Conservation (phyloP, 345 rosid genomes). For the Barbarea vulgaris region DNA sequence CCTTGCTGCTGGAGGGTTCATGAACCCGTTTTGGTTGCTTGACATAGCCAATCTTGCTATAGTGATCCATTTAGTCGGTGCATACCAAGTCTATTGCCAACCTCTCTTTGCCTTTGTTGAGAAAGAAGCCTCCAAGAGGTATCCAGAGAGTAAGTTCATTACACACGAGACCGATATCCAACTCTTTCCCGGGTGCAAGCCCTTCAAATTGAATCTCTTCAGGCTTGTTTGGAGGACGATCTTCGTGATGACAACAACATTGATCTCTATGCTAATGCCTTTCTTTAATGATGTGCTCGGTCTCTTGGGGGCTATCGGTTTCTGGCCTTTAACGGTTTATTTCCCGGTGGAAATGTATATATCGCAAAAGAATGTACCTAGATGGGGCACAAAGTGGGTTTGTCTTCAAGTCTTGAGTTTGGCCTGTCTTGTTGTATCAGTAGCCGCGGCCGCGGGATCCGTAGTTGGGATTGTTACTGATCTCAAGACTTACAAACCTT, state of each 20-base stretch:
- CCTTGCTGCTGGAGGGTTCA: constrained; percentile 69
- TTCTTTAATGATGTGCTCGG: constrained; percentile 86
- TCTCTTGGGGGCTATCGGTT: constrained; percentile 85
- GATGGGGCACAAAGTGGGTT: constrained; percentile 82
- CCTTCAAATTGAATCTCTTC: constrained; percentile 65
- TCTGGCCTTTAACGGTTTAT: constrained; percentile 91
- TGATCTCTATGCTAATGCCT: constrained; percentile 85
- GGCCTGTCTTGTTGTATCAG: constrained; percentile 68
- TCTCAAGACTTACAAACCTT: constrained; percentile 74
- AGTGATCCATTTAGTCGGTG: constrained; percentile 79
- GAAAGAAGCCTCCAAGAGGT: constrained; percentile 49
- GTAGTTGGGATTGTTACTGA: constrained; percentile 66
- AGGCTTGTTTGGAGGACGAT: constrained; percentile 83
- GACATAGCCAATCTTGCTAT: constrained; percentile 88
- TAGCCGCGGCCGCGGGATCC: constrained; percentile 84
- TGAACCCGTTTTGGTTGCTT: constrained; percentile 84
- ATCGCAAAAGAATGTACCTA: constrained; percentile 61
- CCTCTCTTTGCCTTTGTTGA: constrained; percentile 84
- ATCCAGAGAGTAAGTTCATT: constrained; percentile 63
- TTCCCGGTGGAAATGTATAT: constrained; percentile 95
- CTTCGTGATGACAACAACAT: constrained; percentile 69
- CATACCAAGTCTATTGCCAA: constrained; percentile 94
- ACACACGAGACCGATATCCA: constrained; percentile 57
- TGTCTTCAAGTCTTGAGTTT: constrained; percentile 69
- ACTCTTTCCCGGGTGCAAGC: constrained; percentile 43